Evolutionary conservation across 225 moss, liverwort and hornwort species (phyloP).

Genomic region (Lunularia cruciata): DNA sequence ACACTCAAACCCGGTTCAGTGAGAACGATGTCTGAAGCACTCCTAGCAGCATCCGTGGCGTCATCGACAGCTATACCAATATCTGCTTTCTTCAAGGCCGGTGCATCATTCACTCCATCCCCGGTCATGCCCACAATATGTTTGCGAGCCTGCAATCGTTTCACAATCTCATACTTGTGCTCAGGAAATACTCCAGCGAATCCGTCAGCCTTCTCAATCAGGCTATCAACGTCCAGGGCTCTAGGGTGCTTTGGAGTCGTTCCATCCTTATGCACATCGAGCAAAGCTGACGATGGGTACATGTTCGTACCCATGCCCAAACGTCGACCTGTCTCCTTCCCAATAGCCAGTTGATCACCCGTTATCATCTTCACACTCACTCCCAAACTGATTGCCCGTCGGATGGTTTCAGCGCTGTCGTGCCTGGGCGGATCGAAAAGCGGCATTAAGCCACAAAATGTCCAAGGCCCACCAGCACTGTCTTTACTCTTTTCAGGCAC

Average conservation of each 20-base stretch:
- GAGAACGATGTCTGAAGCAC: conserved; percentile 85
- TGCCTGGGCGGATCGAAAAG: conserved; percentile 80
- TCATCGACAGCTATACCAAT: conserved; percentile 91
- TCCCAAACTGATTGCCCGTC: conserved; percentile 63
- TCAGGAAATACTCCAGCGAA: conserved; percentile 92
- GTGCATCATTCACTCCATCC: conserved; percentile 95
- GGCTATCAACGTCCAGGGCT: conserved; percentile 49
- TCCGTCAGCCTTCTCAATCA: conserved; percentile 82
- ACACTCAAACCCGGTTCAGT: conserved; percentile 89
- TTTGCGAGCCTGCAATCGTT: conserved; percentile 56
- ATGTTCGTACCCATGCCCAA: conserved; percentile 80
- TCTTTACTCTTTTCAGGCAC: conserved; percentile 63
- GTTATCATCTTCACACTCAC: conserved; percentile 87
- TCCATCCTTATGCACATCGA: conserved; percentile 34
- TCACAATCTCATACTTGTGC: conserved; percentile 87
- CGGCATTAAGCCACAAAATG: conserved; percentile 59
- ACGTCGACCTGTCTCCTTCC: conserved; percentile 74
- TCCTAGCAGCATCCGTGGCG: conserved; percentile 82
- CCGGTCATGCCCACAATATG: conserved; percentile 91
- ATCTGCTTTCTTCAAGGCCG: conserved; percentile 86
- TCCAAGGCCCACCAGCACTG: conserved; percentile 52
- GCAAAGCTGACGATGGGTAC: conserved; percentile 74
- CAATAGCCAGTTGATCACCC: conserved; percentile 73
- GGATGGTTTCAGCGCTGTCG: conserved; percentile 80
- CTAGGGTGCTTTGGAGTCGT: background rate